Conservation (phyloP, 2,329 filamentous ascomycete species). For the Cytospora piceae region DNA sequence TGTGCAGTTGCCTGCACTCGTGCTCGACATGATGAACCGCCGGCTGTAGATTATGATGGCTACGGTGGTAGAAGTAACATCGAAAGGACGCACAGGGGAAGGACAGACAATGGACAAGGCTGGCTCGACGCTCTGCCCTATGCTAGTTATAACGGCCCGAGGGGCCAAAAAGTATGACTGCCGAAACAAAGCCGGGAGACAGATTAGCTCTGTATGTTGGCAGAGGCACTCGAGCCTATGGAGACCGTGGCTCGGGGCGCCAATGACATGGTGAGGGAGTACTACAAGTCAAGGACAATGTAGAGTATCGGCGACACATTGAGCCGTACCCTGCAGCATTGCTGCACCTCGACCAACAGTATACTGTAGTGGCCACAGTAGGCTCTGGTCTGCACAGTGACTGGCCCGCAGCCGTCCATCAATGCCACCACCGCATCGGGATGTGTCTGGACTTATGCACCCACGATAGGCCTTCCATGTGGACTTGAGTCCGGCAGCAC, state of each 20-base stretch:
- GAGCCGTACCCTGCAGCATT: background rate
- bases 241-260: background rate
- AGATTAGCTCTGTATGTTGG: slow-evolving; percentile 6
- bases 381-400: background rate
- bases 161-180: slow-evolving; percentile 3
- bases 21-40: slow-evolving; percentile 30
- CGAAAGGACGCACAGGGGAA: background rate
- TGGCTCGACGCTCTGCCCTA: background rate
- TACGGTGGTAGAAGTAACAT: background rate
- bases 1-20: slow-evolving; percentile 32
- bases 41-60: background rate
- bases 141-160: slow-evolving; percentile 23
- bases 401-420: background rate
- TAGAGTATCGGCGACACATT: background rate
- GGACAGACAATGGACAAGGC: background rate
- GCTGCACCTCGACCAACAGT: background rate
- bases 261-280: background rate
- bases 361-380: background rate
- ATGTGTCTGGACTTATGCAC: background rate
- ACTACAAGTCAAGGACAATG: background rate
- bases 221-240: background rate
- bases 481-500: background rate
- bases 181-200: slow-evolving; percentile 3
- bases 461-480: background rate
- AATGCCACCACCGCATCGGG: background rate